A percentile compares a stretch with the other conserved stretches of the same genome.
These are phyloP conservation scores for Aspergillus sp. DNA, from an alignment of 2,329 filamentous ascomycete genomes.

Conservation along the genomic window DNA sequence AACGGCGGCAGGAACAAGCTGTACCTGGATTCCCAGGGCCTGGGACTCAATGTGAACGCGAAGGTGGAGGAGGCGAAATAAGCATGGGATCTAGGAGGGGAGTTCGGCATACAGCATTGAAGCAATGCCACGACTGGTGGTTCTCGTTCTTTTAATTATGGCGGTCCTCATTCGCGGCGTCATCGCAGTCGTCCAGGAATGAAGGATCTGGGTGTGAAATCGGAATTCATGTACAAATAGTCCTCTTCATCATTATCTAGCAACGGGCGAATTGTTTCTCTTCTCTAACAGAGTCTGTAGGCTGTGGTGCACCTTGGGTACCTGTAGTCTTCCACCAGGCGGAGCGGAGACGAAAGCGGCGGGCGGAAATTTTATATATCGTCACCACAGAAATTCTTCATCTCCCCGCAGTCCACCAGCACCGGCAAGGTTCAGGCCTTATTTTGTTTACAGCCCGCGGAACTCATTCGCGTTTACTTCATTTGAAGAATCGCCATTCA, in stretches of 20 bases:
- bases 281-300: slow-evolving; percentile 22
- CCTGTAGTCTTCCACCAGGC: not conserved
- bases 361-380: slow-evolving; percentile 27
- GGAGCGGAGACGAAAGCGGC: slow-evolving; percentile 29
- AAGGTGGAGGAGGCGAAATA: slow-evolving; percentile 30
- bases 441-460: too few relatives aligned
- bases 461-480: too few relatives aligned
- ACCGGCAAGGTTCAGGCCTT: slow-evolving; percentile 7
- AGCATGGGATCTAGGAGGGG: slow-evolving; percentile 11
- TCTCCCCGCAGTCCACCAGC: not conserved
- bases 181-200: slow-evolving; percentile 20
- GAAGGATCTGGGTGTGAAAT: slow-evolving; percentile 18
- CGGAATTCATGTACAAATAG: slow-evolving; percentile 37
- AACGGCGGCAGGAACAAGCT: slow-evolving; percentile 85
- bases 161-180: slow-evolving; percentile 13
- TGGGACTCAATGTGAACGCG: slow-evolving; percentile 78
- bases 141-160: slow-evolving; percentile 7
- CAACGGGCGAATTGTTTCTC: slow-evolving; percentile 31
- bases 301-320: not conserved
- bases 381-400: slow-evolving; percentile 10
- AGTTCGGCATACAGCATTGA: not conserved
- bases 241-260: slow-evolving; percentile 27
- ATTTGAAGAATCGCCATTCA: too few relatives aligned
- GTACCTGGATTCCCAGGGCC: slow-evolving; percentile 83
- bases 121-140: not conserved